Evolutionary conservation across 164 flowering plant genomes (phyloP), one percentile per base, ranked within the genome.

Genomic region (Macadamia tetraphylla): DNA sequence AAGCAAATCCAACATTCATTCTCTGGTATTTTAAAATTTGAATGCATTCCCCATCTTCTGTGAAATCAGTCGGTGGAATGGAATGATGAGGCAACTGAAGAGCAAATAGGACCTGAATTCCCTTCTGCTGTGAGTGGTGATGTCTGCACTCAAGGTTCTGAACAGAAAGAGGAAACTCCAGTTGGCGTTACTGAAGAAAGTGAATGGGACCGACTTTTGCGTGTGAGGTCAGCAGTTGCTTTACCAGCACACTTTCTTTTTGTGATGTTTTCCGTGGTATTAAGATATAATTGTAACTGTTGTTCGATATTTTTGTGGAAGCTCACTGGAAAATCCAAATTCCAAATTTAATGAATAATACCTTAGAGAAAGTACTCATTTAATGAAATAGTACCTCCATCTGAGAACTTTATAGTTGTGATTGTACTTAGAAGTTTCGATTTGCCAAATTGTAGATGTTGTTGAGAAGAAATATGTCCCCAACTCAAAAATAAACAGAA

Each of bases 181-280:
- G 75, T 43, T 53, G 71, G 63, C 65, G 69, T 0, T 67, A 69
- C 70, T 68, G 99, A 92, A 78, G 98, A 92, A 81, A 95, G 88
- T 85, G 99, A 92, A 77, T 95, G 99, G 99, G 99, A 95, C 68
- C 85, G 85, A 71, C 94, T 95, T 70, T 77, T 95, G 78, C 92
- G 96, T 52, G 73, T 83, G 68, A 91, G 99, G 99, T 95, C 18
- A 77, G 79, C 62, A 70, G 46, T 64, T 69, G 32, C 29, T 69
- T 51, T 13, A 64, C 30, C 14, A 58, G 32, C 51, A 3, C 23
- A 51, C 62, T 43, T 29, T 62, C 12, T 42, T 60, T 52, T 11
- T 18, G 66, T 11, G 9, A 46, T 46, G 1, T 6, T 46, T 46
- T 65, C 31, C 44, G 29, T 1, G 63, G 59, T 32, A 46, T 35